phyloP scores from a whole-genome alignment of 352 stramenopile genomes.

The Pythium rishiriense region DNA sequence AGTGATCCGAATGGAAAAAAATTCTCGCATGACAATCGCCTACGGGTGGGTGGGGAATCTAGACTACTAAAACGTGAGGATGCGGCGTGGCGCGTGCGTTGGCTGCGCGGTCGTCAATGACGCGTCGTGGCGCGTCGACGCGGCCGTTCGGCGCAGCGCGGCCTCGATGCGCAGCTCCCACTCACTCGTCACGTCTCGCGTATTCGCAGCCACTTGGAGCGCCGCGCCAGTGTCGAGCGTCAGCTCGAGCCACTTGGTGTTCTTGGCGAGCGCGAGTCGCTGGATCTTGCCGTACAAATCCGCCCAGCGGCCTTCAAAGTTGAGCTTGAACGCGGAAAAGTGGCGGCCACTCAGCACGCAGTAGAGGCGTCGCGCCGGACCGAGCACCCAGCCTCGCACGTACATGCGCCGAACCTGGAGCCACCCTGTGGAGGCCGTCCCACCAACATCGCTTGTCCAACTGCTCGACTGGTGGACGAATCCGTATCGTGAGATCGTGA shows the following conservation, averaged over 20 bases:
- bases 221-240: constrained; percentile 12
- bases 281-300: constrained; percentile 35
- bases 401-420: constrained; percentile 25
- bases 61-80: constrained; percentile 22
- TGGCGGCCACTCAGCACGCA: constrained; percentile 34
- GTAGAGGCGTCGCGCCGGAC: constrained; percentile 28
- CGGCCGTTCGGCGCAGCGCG: constrained; percentile 7
- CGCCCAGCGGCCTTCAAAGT: constrained; percentile 42
- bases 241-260: constrained; percentile 30
- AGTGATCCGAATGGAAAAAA: neutral
- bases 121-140: neutral
- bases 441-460: neutral
- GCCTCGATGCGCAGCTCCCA: constrained; percentile 21
- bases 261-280: constrained; percentile 8
- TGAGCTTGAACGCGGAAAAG: constrained; percentile 40
- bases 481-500: constrained; percentile 20
- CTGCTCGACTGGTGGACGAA: constrained; percentile 23
- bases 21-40: too few relatives aligned
- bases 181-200: constrained; percentile 1
- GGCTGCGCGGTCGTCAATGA: neutral
- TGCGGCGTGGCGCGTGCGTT: constrained; percentile 7
- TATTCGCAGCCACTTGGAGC: constrained; percentile 7
- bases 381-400: constrained; percentile 23
- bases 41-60: neutral
- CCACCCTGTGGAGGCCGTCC: constrained; percentile 33